These are phyloP conservation scores for Leishmania guyanensis DNA, from an alignment of 208 protist species.

Conservation along the genomic window DNA sequence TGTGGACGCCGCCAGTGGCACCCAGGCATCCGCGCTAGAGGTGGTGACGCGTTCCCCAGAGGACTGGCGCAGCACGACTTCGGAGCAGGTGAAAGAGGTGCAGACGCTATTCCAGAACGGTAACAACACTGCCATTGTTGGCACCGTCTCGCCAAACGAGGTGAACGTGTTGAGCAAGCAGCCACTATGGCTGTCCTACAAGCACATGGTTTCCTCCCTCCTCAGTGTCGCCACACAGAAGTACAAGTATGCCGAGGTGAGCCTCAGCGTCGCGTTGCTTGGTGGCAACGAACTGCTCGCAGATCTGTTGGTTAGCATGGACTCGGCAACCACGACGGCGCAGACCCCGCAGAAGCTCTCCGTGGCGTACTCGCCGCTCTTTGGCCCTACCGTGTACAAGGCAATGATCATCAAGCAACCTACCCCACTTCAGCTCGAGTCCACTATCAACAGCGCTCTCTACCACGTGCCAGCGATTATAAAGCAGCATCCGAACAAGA, in stretches of 20 bases:
- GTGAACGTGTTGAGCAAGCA: constrained; percentile 53
- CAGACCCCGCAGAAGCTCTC: constrained; percentile 37
- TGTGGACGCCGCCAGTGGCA: constrained; percentile 24
- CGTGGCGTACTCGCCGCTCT: constrained; percentile 61
- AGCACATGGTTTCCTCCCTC: constrained; percentile 57
- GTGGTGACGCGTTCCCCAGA: constrained; percentile 44
- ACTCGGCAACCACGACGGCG: constrained; percentile 20
- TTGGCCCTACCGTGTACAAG: constrained; percentile 64
- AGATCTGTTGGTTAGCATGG: constrained; percentile 34
- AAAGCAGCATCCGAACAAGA: constrained; percentile 33
- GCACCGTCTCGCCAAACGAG: constrained; percentile 42
- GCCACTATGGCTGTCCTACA: constrained; percentile 68
- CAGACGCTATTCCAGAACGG: constrained; percentile 62
- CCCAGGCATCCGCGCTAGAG: constrained; percentile 36
- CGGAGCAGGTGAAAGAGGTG: constrained; percentile 39
- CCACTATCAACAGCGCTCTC: constrained; percentile 51
- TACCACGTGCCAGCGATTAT: constrained; percentile 44
- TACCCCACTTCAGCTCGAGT: constrained; percentile 50
- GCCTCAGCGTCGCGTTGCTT: constrained; percentile 47
- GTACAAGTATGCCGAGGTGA: constrained; percentile 55
- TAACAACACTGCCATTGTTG: constrained; percentile 64
- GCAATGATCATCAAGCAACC: constrained; percentile 54
- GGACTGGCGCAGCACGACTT: constrained; percentile 42
- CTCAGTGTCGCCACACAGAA: constrained; percentile 47
- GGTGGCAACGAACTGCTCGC: constrained; percentile 46